Evolutionary conservation across 169 alveolate genomes (phyloP).

Genomic region (Toxoplasma gondii): DNA sequence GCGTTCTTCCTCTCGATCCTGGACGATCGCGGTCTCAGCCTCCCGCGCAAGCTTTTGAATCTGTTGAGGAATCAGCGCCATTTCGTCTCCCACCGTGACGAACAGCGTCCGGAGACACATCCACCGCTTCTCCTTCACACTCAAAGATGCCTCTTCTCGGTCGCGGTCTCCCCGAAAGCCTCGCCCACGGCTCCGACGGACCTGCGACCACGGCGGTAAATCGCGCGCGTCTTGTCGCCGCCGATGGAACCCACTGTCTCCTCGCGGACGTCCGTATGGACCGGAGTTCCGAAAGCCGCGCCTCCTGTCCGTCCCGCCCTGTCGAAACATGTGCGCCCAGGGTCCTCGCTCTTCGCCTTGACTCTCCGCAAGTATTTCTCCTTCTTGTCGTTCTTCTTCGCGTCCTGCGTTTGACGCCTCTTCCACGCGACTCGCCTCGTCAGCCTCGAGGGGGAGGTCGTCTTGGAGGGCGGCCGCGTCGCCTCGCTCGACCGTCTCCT

Average conservation of each 20-base stretch:
- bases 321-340: not conserved
- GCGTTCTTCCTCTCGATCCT: not conserved
- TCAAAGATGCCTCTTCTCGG: not conserved
- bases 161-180: not conserved
- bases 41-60: conserved; percentile 6
- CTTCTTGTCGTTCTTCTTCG: not conserved
- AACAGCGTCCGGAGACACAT: not conserved
- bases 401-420: not conserved
- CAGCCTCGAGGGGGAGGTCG: not conserved
- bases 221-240: not conserved
- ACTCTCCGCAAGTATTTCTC: not conserved
- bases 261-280: not conserved
- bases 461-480: not conserved
- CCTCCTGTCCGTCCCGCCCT: not conserved
- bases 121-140: conserved; percentile 10
- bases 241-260: not conserved
- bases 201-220: not conserved
- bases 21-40: not conserved
- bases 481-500: not conserved
- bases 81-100: not conserved
- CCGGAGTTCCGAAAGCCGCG: not conserved
- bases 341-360: not conserved
- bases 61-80: conserved; percentile 4
- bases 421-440: not conserved
- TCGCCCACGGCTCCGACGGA: not conserved